phyloP scores from a whole-genome alignment of 164 flowering plant genomes.

The Malania oleifera region DNA sequence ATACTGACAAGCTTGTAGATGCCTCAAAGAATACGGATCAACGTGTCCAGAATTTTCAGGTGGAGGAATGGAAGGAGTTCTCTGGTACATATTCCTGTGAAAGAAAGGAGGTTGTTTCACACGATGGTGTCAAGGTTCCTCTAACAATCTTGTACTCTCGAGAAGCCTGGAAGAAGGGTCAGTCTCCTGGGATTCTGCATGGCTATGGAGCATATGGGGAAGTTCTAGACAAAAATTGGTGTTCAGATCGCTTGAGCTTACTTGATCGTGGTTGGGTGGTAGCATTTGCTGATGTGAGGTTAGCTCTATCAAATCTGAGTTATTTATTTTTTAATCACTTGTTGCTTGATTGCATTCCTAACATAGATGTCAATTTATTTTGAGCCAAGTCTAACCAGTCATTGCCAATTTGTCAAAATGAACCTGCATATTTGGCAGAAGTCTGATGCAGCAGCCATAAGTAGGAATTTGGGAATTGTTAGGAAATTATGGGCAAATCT shows the following conservation, averaged over 20 bases:
- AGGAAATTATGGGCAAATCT: no score
- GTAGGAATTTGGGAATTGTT: no score
- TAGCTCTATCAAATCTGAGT: conserved; percentile 5
- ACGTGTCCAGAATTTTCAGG: conserved; percentile 15
- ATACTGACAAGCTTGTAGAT: conserved; percentile 10
- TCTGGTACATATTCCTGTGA: conserved; percentile 56
- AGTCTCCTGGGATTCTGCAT: conserved; percentile 72
- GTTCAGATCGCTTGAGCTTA: conserved; percentile 66
- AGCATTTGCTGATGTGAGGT: conserved; percentile 99
- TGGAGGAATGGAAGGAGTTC: conserved; percentile 44
- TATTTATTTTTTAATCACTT: neutral
- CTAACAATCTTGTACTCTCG: conserved; percentile 71
- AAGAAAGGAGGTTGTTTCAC: conserved; percentile 63
- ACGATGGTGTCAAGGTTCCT: conserved; percentile 71
- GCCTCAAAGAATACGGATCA: conserved; percentile 15
- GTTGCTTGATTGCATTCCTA: neutral
- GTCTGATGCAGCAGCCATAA: no score
- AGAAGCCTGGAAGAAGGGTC: conserved; percentile 41
- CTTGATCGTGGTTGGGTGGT: conserved; percentile 94
- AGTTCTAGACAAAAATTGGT: conserved; percentile 81
- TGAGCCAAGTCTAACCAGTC: no score
- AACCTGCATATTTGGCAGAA: no score
- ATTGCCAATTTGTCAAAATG: no score
- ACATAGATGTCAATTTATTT: no score
- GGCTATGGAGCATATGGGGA: conserved; percentile 98